These are phyloP conservation scores for Royoungia palumana DNA, from an alignment of 768 basidiomycete genomes.

Conservation along the genomic window DNA sequence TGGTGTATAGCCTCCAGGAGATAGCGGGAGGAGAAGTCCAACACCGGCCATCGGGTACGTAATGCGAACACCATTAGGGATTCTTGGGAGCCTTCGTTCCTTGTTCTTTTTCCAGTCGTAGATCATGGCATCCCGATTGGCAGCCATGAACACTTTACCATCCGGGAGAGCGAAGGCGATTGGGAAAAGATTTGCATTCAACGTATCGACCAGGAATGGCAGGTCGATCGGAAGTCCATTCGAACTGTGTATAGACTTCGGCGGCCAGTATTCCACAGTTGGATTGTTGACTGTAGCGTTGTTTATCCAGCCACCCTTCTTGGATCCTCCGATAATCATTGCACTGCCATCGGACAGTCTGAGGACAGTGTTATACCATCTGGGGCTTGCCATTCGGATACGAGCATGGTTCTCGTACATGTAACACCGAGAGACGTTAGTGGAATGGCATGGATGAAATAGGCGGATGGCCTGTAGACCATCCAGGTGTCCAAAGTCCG, in stretches of 20 bases:
- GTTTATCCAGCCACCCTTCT: conserved; percentile 84
- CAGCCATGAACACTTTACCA: conserved; percentile 69
- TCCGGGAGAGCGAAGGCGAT: conserved; percentile 71
- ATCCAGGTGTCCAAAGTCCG: conserved; percentile 73
- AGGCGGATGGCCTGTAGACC: conserved; percentile 73
- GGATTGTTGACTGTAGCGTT: conserved; percentile 79
- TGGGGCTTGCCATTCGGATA: conserved; percentile 70
- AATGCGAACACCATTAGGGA: conserved; percentile 76
- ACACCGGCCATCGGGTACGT: conserved; percentile 83
- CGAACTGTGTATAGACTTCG: conserved; percentile 65
- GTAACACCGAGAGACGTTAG: conserved; percentile 47
- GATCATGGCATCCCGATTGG: conserved; percentile 75
- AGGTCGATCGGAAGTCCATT: conserved; percentile 65
- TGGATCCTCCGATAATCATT: conserved; percentile 80
- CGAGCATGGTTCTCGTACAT: conserved; percentile 63
- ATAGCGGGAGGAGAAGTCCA: conserved; percentile 68
- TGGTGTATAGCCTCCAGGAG: conserved; percentile 59
- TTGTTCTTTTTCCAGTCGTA: conserved; percentile 69
- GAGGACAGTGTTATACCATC: conserved; percentile 78
- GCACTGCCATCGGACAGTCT: conserved; percentile 75
- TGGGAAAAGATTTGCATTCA: conserved; percentile 82
- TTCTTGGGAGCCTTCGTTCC: conserved; percentile 58
- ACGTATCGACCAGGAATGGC: conserved; percentile 62
- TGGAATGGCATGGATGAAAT: conserved; percentile 60
- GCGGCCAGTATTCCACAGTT: conserved; percentile 78